Base-by-base conservation (phyloP, 345 rosid genomes). In the Salix caprea region DNA sequence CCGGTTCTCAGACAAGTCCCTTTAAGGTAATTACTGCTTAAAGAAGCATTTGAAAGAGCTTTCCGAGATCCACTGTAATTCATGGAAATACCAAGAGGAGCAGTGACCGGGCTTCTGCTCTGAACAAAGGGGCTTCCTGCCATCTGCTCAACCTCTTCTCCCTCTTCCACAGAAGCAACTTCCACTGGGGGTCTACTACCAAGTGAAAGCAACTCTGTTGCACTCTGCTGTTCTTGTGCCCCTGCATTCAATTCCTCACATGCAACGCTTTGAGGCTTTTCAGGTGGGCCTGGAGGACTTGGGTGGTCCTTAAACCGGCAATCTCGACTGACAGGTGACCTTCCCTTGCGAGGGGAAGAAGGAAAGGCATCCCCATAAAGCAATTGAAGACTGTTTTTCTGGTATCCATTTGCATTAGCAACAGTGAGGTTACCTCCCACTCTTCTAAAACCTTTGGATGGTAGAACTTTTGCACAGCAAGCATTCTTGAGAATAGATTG, bases 231-330 rank as follows among this genome's bases (percentile, higher is more conserved):
- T 48, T 79, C 82, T 69, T 74, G 77, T 44, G 13, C 65, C 42
- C 30, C 74, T 26, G 69, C 69, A 26, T 61, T 52, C 21, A 67
- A 77, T 67, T 82, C 87, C 73, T 87, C 86, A 81, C 69, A 83
- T 70, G 74, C 84, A 37, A 74, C 71, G 76, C 77, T 66, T 18
- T 85, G 89, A 72, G 79, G 77, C 78, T 89, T 89, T 21, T 89
- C 93, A 74, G 58, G 81, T 23, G 90, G 88, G n/a, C 86, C 87
- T 32, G 84, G 82, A 76, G 90, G 87, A 65, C 88, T 91, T 15
- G 84, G 89, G 39, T 87, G 83, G 77, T 90, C 91, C 77, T 69
- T 85, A 60, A 79, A 75, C 86, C 82, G 88, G 78, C 86, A 73
- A 18, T 85, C 88, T 52, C 81, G 69, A 67, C 72, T 65, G 74